Percentiles rank a stretch among this genome's conserved stretches.
Evolutionary conservation across 176 grass and related monocot species (phyloP).

Genomic region (Musa itinerans): DNA sequence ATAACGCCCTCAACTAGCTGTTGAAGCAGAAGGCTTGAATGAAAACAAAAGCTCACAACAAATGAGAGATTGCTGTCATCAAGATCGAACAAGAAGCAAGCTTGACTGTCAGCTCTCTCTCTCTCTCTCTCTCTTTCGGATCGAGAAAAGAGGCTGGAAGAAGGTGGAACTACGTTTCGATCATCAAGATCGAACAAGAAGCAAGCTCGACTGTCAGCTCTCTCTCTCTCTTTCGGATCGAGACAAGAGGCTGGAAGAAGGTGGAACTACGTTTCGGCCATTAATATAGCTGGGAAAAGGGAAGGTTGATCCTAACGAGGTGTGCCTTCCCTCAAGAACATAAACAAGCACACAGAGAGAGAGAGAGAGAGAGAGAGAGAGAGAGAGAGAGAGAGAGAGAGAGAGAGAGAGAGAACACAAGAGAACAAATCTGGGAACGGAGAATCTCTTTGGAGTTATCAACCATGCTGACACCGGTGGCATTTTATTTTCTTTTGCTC

Average conservation of each 20-base stretch:
- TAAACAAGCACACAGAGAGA: neutral
- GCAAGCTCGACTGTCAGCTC: too few species aligned
- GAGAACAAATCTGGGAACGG: neutral
- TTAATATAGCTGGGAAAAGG: neutral
- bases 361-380: neutral
- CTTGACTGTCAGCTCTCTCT: too few species aligned
- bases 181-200: too few species aligned
- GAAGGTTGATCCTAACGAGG: constrained; percentile 2
- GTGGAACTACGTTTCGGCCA: neutral
- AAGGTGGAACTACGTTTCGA: too few species aligned
- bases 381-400: neutral
- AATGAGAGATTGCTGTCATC: neutral
- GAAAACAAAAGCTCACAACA: neutral
- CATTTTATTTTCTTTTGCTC: too few species aligned
- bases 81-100: too few species aligned
- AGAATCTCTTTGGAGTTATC: neutral
- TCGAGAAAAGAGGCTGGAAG: too few species aligned
- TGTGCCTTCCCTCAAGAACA: neutral
- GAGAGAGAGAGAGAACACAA: neutral
- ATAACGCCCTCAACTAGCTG: neutral
- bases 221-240: too few species aligned
- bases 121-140: too few species aligned
- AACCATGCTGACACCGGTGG: neutral
- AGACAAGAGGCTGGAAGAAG: too few species aligned
- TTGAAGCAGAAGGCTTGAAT: neutral